Percentiles rank a stretch among this genome's conserved stretches.
Conservation (phyloP, 768 basidiomycete species). For the Termitomyces sp. region DNA sequence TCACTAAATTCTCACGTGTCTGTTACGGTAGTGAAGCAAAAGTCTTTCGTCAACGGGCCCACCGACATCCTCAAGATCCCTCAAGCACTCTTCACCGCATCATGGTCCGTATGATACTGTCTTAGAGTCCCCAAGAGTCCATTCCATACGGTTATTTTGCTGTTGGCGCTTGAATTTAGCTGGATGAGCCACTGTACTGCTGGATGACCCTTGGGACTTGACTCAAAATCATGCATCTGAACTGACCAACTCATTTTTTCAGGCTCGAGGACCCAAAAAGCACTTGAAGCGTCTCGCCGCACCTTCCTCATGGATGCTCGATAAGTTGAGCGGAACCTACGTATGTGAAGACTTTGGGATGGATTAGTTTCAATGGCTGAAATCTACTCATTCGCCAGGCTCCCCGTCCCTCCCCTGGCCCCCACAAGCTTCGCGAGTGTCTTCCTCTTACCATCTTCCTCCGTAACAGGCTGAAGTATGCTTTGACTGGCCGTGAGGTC, state of each 20-base stretch:
- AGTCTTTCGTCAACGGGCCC: conserved; percentile 36
- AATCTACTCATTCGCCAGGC: conserved; percentile 44
- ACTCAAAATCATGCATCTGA: conserved; percentile 5
- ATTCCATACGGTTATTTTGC: conserved; percentile 15
- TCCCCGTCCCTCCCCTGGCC: conserved; percentile 95
- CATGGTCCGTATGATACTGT: conserved; percentile 37
- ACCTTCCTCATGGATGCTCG: conserved; percentile 99
- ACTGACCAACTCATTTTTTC: conserved; percentile 21
- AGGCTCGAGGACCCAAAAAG: conserved; percentile 99
- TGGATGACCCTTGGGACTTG: conserved; percentile 35
- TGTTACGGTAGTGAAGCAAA: conserved; percentile 21
- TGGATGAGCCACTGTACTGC: conserved; percentile 30
- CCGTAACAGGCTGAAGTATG: conserved; percentile 99
- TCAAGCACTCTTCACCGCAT: conserved; percentile 36
- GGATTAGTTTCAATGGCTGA: background rate
- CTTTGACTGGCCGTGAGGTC: conserved; percentile 94
- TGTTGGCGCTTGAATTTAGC: conserved; percentile 15
- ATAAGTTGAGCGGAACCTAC: conserved; percentile 95
- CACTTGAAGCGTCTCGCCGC: conserved; percentile 97
- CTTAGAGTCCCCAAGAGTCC: conserved; percentile 16
- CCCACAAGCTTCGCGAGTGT: conserved; percentile 98
- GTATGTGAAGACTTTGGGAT: conserved; percentile 39
- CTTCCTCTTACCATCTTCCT: conserved; percentile 97
- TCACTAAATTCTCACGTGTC: conserved; percentile 30
- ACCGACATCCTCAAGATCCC: conserved; percentile 39